Conservation (phyloP, 352 stramenopile genomes). For the Phytophthora capsici region DNA sequence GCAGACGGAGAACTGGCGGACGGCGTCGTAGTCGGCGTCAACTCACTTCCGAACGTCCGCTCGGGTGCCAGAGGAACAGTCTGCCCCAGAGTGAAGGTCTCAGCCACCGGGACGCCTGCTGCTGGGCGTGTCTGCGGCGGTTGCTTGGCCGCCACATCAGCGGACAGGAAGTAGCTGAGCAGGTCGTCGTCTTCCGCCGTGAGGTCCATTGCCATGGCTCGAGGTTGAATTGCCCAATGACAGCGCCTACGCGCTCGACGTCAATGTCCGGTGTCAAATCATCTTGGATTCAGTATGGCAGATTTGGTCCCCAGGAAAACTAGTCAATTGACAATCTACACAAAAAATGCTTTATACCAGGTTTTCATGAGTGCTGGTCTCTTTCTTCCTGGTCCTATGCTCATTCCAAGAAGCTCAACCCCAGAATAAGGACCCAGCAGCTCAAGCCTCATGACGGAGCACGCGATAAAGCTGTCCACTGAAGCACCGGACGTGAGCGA, state of each 20-base stretch:
- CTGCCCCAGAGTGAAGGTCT: conserved; percentile 51
- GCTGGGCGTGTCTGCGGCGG: conserved; percentile 38
- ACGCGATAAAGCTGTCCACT: conserved; percentile 22
- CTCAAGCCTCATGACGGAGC: conserved; percentile 23
- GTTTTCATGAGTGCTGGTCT: conserved; percentile 25
- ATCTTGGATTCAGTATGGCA: conserved; percentile 2
- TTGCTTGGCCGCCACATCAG: conserved; percentile 71
- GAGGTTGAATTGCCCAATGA: conserved; percentile 37
- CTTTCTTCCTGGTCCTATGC: conserved; percentile 19
- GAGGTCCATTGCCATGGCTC: conserved; percentile 65
- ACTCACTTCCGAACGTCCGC: conserved; percentile 40
- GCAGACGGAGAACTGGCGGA: conserved; percentile 12
- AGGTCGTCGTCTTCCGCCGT: conserved; percentile 88
- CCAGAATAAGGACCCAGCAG: neutral
- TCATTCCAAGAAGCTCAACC: conserved; percentile 20
- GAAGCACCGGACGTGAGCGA: conserved; percentile 50
- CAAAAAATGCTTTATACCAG: neutral
- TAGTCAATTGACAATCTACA: neutral
- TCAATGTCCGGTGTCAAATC: conserved; percentile 28
- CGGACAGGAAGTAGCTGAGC: conserved; percentile 87
- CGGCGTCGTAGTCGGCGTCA: conserved; percentile 6
- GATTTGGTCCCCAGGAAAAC: conserved; percentile 1
- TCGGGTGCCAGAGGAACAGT: conserved; percentile 31
- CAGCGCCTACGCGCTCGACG: conserved; percentile 25
- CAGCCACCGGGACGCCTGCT: neutral